phyloP scores from a whole-genome alignment of 148 eudicot species.

The Agrostemma githago region DNA sequence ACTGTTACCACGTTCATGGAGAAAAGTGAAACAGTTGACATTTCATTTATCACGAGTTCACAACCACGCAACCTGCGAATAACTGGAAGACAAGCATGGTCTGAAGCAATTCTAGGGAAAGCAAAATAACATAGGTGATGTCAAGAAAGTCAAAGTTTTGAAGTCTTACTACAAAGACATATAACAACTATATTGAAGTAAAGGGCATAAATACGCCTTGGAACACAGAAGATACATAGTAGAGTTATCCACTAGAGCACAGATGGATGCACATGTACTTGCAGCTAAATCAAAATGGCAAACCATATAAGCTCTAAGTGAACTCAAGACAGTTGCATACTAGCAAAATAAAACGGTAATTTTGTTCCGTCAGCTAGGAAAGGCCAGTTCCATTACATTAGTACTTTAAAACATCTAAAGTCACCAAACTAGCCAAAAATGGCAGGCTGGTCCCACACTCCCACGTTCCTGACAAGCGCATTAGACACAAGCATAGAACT shows the following conservation, averaged over 20 bases:
- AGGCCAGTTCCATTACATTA: background rate
- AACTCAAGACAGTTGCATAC: background rate
- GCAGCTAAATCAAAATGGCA: background rate
- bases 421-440: background rate
- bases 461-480: background rate
- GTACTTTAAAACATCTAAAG: too few species aligned
- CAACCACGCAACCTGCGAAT: background rate
- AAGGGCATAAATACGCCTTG: background rate
- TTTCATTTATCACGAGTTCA: background rate
- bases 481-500: background rate
- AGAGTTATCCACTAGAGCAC: background rate
- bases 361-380: background rate
- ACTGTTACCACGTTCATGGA: background rate
- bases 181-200: background rate
- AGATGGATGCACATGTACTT: background rate
- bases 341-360: background rate
- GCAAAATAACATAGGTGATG: background rate
- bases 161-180: background rate
- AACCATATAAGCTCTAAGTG: background rate
- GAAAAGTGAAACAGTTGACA: background rate
- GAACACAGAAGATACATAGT: background rate
- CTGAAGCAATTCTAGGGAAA: background rate
- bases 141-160: background rate
- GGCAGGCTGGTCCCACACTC: background rate
- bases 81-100: background rate